Percentiles rank a stretch among this genome's conserved stretches.
Conservation (phyloP, 2,329 filamentous ascomycete genomes). For the Leptosphaerulina australis region DNA sequence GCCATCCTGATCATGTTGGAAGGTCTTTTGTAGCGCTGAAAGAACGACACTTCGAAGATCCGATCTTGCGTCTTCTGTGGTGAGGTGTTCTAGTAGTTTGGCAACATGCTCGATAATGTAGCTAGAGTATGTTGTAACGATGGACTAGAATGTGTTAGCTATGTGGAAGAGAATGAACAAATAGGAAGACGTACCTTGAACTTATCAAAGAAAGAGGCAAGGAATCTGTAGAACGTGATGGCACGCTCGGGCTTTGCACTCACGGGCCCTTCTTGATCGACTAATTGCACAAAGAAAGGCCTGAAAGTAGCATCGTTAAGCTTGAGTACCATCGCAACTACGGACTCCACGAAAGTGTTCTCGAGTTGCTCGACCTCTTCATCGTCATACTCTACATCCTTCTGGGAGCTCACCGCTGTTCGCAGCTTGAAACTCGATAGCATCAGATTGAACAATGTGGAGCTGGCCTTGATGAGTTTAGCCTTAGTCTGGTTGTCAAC, state of each 20-base stretch:
- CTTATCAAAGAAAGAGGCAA: slow-evolving; percentile 77
- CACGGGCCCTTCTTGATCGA: slow-evolving; percentile 69
- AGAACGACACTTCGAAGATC: slow-evolving; percentile 73
- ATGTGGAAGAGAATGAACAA: background rate
- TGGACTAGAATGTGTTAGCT: slow-evolving; percentile 60
- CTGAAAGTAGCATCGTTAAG: slow-evolving; percentile 93
- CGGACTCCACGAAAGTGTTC: slow-evolving; percentile 68
- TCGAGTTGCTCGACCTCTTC: slow-evolving; percentile 67
- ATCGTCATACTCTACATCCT: slow-evolving; percentile 53
- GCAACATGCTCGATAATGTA: slow-evolving; percentile 81
- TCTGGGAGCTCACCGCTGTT: slow-evolving; percentile 45
- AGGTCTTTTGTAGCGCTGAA: slow-evolving; percentile 73
- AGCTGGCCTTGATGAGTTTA: slow-evolving; percentile 75
- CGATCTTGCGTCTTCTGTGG: slow-evolving; percentile 53
- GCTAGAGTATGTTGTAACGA: slow-evolving; percentile 89
- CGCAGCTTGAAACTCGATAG: slow-evolving; percentile 69
- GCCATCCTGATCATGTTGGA: slow-evolving; percentile 89
- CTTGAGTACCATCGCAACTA: slow-evolving; percentile 93
- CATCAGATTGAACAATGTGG: slow-evolving; percentile 67
- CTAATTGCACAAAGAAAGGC: slow-evolving; percentile 83
- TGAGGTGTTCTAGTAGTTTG: slow-evolving; percentile 60
- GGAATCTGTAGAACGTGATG: slow-evolving; percentile 81
- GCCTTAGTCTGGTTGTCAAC: slow-evolving; percentile 81
- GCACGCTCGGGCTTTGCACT: slow-evolving; percentile 56
- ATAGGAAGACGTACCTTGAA: slow-evolving; percentile 65